These are phyloP conservation scores for Arthrinium phaeospermum DNA, from an alignment of 2,329 filamentous ascomycete genomes.

Conservation along the genomic window DNA sequence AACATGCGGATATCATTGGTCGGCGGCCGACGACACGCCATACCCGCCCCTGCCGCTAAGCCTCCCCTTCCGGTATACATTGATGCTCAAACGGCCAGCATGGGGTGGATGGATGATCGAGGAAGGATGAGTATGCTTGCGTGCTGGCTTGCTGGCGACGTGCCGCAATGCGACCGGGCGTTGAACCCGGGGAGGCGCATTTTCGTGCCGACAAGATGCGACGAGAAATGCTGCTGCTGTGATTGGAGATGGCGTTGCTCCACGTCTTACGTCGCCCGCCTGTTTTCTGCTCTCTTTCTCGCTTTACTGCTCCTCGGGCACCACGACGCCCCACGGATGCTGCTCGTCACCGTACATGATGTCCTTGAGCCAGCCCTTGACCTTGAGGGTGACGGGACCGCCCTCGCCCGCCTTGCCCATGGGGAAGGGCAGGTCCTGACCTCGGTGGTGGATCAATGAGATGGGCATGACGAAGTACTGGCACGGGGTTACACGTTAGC, in stretches of 20 bases:
- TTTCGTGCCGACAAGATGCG: background rate
- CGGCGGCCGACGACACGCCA: background rate
- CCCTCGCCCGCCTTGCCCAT: slow-evolving; percentile 59
- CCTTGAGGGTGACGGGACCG: slow-evolving; percentile 61
- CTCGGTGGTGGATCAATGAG: slow-evolving; percentile 71
- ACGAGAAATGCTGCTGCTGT: background rate
- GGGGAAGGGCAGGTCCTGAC: slow-evolving; percentile 66
- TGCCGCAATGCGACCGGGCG: background rate
- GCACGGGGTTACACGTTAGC: background rate
- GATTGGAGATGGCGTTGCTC: background rate
- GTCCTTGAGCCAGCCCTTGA: slow-evolving; percentile 72
- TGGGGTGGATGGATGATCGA: too few species aligned
- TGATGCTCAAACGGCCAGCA: background rate
- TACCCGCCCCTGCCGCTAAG: background rate
- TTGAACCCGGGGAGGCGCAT: background rate
- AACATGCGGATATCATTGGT: background rate
- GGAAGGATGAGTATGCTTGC: background rate
- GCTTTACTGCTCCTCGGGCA: slow-evolving; percentile 60
- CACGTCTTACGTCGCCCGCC: background rate
- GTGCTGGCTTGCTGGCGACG: slow-evolving; percentile 1
- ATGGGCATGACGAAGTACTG: slow-evolving; percentile 76
- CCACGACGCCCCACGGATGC: slow-evolving; percentile 73
- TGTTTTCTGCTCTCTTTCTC: too few species aligned
- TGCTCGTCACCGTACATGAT: slow-evolving; percentile 77
- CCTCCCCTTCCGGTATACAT: background rate